Percentiles rank a stretch among this genome's conserved stretches.
Conservation (phyloP, 106 monocot genomes). For the Ottelia alismoides region DNA sequence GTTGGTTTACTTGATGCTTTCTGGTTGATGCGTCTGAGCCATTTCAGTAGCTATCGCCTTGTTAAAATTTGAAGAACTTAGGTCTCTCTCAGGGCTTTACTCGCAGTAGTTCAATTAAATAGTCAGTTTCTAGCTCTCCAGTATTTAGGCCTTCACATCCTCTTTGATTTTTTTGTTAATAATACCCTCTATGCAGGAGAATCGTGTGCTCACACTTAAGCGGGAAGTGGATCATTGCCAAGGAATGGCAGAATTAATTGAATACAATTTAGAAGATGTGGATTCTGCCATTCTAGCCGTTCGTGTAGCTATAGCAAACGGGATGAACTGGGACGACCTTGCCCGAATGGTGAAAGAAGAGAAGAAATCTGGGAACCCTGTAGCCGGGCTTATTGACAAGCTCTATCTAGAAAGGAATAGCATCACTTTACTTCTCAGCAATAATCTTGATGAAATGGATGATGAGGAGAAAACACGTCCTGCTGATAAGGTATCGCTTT, state of each 20-base stretch:
- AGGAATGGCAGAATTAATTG: slow-evolving; percentile 86
- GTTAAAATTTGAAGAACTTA: too few species aligned
- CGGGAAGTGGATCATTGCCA: slow-evolving; percentile 80
- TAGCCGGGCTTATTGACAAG: slow-evolving; percentile 89
- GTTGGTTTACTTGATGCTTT: too few species aligned
- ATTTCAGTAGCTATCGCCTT: too few species aligned
- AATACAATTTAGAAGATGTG: slow-evolving; percentile 95
- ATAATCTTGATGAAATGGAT: slow-evolving; percentile 97
- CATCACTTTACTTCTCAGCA: slow-evolving; percentile 81
- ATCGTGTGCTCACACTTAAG: slow-evolving; percentile 67
- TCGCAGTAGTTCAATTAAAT: too few species aligned
- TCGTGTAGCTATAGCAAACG: slow-evolving; percentile 94
- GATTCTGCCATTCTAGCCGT: slow-evolving; percentile 97
- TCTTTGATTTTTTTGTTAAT: too few species aligned
- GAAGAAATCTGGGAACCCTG: slow-evolving; percentile 85
- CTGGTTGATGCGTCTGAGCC: too few species aligned
- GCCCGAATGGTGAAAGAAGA: slow-evolving; percentile 95
- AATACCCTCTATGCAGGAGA: slow-evolving; percentile 87
- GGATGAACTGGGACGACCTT: slow-evolving; percentile 92
- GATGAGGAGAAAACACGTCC: slow-evolving; percentile 87
- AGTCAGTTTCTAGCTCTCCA: too few species aligned
- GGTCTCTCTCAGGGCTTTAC: too few species aligned
- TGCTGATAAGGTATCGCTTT: slow-evolving; percentile 73
- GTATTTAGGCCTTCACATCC: too few species aligned
- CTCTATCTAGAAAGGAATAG: slow-evolving; percentile 88